Evolutionary conservation across 2,329 filamentous ascomycete species (phyloP), one percentile per base, ranked within the genome.

Genomic region (Pestalotiopsis sp.): DNA sequence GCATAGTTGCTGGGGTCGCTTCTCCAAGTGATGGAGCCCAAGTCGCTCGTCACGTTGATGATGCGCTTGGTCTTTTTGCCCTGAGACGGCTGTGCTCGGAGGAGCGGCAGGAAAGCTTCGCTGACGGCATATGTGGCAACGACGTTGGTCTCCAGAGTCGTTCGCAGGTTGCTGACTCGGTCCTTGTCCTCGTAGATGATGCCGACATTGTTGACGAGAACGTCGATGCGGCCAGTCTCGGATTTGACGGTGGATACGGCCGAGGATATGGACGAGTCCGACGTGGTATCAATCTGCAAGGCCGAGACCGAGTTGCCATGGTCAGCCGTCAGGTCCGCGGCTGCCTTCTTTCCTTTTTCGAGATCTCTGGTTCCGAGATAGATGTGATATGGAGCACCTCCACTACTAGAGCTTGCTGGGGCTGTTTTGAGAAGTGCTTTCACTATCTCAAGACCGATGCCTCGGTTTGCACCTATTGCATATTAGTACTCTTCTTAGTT

Each of bases 131-230:
- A 70, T 23, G 71, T 12, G 17, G 71, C 71, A 17, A 73, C 61
- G 4, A 74, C 70, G 65, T 74, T 73, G 45, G 68, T 69, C 13
- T 73, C 72, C 41, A 71, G 71, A 36, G 68, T 39, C 3, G 58
- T 61, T 3, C 62, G 59, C 68, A 74, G 70, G 64, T 70, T 70
- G 23, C 14, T 49, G 2, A 69, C 65, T 31, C 66, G 67, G 67
- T 73, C 70, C 41, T 60, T 7, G 7, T 66, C 60, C n/a, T 25
- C 41, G 27, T 27, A 25, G 25, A 68, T 71, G 41, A 70, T 67
- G 17, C 70, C 72, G 27, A 70, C 72, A 58, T 74, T 74, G 67
- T 73, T 73, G 63, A 74, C 66, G 12, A 74, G 70, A 39, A 72
- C 67, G 56, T 74, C 73, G 13, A 74, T 49, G 2, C 72, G 69